phyloP scores from a whole-genome alignment of 176 grass and related monocot genomes.

The Microstegium vimineum region DNA sequence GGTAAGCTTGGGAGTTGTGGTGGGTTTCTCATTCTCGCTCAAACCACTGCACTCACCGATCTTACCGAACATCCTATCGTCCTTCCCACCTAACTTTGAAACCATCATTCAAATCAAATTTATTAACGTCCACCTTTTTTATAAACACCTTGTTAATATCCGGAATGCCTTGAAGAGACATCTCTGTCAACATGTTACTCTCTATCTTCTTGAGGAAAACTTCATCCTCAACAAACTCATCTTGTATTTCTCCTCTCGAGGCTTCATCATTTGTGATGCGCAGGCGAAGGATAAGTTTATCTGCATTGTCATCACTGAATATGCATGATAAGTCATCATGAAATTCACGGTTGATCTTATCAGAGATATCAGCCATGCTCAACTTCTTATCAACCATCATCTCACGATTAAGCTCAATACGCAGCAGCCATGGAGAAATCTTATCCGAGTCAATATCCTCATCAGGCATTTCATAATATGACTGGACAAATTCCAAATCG shows the following conservation, averaged over 20 bases:
- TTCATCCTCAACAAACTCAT: slow-evolving; percentile 87
- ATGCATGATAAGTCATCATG: slow-evolving; percentile 85
- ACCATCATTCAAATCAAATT: slow-evolving; percentile 64
- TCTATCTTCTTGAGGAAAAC: slow-evolving; percentile 92
- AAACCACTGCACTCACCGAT: no score
- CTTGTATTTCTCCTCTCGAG: slow-evolving; percentile 72
- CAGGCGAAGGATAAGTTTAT: slow-evolving; percentile 91
- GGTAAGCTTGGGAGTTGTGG: no score
- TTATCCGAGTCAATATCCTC: slow-evolving; percentile 84
- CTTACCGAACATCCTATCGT: no score
- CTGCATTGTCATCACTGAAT: slow-evolving; percentile 98
- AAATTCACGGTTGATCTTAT: slow-evolving; percentile 93
- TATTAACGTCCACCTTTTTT: slow-evolving; percentile 63
- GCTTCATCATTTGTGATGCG: slow-evolving; percentile 89
- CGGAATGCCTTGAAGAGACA: slow-evolving; percentile 86
- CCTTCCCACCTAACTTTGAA: no score
- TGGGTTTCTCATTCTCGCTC: no score
- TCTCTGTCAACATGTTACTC: slow-evolving; percentile 92
- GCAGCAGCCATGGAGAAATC: slow-evolving; percentile 91
- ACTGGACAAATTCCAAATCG: slow-evolving; percentile 90
- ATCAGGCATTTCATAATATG: slow-evolving; percentile 97
- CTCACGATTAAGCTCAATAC: slow-evolving; percentile 93
- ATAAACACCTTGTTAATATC: slow-evolving; percentile 98
- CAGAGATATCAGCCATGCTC: slow-evolving; percentile 92
- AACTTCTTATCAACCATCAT: slow-evolving; percentile 99